A percentile compares a stretch with the other conserved stretches of the same genome.
These are phyloP conservation scores for Lactarius vividus DNA, from an alignment of 768 basidiomycete genomes.

Conservation along the genomic window DNA sequence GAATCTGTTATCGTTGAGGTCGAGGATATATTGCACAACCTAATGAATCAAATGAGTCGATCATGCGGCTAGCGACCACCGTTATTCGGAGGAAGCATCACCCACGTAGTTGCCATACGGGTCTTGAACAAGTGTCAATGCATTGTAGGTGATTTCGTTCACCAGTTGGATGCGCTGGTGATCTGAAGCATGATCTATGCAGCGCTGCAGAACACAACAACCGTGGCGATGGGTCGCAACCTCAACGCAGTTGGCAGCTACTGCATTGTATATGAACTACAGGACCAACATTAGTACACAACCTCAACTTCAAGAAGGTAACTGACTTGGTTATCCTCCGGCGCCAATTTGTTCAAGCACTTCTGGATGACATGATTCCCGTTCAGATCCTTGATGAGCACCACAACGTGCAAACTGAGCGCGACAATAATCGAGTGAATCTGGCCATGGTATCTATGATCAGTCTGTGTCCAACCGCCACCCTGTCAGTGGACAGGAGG, in stretches of 20 bases:
- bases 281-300: constrained; percentile 7
- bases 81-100: constrained; percentile 11
- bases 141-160: constrained; percentile 98
- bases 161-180: constrained; percentile 94
- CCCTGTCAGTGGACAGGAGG: constrained; percentile 52
- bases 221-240: constrained; percentile 98
- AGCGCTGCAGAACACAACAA: constrained; percentile 96
- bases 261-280: constrained; percentile 98
- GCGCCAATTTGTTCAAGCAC: constrained; percentile 95
- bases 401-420: constrained; percentile 95
- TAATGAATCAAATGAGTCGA: constrained; percentile 32
- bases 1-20: constrained; percentile 97
- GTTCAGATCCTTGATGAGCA: constrained; percentile 97
- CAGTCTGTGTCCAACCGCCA: constrained; percentile 54
- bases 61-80: neutral
- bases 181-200: constrained; percentile 97
- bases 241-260: constrained; percentile 97
- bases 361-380: constrained; percentile 99
- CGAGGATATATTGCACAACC: constrained; percentile 98
- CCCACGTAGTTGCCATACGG: constrained; percentile 90
- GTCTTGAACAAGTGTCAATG: constrained; percentile 95
- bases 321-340: constrained; percentile 94
- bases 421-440: constrained; percentile 97
- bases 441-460: constrained; percentile 81
- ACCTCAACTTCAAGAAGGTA: neutral